A percentile compares a stretch with the other conserved stretches of the same genome.
These are phyloP conservation scores for Ceratopteris richardii DNA, from an alignment of 75 land plant species.

Conservation along the genomic window DNA sequence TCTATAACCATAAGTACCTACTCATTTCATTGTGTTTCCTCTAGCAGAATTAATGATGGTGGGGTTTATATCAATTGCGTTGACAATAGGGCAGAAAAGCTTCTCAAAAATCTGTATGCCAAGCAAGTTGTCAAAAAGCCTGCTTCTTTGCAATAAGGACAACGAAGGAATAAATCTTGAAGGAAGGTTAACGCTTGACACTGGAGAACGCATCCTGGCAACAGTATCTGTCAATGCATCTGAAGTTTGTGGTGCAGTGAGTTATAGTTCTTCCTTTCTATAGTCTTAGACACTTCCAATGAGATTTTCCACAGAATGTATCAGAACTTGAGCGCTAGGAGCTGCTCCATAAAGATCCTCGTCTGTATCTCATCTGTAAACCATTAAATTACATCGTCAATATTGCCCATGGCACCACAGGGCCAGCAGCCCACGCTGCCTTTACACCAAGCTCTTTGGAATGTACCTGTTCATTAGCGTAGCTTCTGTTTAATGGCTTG, in stretches of 20 bases:
- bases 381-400: too few species aligned
- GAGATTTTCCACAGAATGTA: too few species aligned
- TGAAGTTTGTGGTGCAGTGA: neutral
- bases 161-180: too few species aligned
- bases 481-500: too few species aligned
- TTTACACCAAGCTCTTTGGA: too few species aligned
- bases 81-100: conserved; percentile 26
- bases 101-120: conserved; percentile 45
- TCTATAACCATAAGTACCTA: neutral
- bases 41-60: conserved; percentile 46
- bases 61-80: conserved; percentile 55
- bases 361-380: too few species aligned
- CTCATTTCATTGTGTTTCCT: neutral
- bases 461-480: too few species aligned
- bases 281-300: neutral
- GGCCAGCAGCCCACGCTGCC: too few species aligned
- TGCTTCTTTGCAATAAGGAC: conserved; percentile 37
- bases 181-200: too few species aligned
- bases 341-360: too few species aligned
- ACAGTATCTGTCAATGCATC: neutral
- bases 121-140: conserved; percentile 6
- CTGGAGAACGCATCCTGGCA: neutral
- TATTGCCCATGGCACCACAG: too few species aligned
- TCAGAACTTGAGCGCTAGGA: too few species aligned
- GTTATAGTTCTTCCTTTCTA: neutral